phyloP scores from a whole-genome alignment of 371 early-diverging fungal genomes.

The Zychaea mexicana region DNA sequence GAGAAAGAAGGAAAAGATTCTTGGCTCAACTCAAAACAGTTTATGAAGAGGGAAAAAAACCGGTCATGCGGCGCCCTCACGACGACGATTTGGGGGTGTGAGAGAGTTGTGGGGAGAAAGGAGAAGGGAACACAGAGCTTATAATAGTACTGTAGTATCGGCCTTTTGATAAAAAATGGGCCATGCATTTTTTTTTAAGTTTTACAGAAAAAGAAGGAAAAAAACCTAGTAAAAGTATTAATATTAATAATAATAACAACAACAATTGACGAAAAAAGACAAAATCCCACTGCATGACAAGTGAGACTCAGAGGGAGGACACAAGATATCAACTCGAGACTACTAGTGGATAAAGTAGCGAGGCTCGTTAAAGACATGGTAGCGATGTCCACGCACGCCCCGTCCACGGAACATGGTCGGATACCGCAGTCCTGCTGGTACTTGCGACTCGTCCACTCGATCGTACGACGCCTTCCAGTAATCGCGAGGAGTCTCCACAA shows the following conservation, averaged over 20 bases:
- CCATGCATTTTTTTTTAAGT: neutral
- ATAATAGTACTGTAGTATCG: neutral
- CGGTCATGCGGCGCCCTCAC: neutral
- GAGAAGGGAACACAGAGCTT: neutral
- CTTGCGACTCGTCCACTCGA: conserved; percentile 54
- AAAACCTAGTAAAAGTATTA: conserved; percentile 21
- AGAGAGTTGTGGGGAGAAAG: no score
- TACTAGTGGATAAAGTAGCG: conserved; percentile 60
- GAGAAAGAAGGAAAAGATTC: conserved; percentile 3
- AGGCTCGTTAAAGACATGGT: conserved; percentile 81
- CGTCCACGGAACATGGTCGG: conserved; percentile 69
- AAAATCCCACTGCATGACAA: neutral
- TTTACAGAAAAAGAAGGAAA: neutral
- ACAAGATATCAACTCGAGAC: no score
- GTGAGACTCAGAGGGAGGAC: no score
- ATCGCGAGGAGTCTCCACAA: conserved; percentile 55
- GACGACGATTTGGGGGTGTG: no score
- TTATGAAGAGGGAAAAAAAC: neutral
- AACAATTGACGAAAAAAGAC: neutral
- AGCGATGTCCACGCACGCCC: conserved; percentile 75
- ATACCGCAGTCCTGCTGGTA: conserved; percentile 62
- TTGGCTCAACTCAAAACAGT: neutral
- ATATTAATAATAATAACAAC: neutral
- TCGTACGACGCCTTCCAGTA: conserved; percentile 64
- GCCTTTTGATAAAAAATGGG: neutral